Percentiles rank a stretch among this genome's conserved stretches.
phyloP scores from a whole-genome alignment of 2,329 filamentous ascomycete species.

The Colletotrichum ledebouriae region DNA sequence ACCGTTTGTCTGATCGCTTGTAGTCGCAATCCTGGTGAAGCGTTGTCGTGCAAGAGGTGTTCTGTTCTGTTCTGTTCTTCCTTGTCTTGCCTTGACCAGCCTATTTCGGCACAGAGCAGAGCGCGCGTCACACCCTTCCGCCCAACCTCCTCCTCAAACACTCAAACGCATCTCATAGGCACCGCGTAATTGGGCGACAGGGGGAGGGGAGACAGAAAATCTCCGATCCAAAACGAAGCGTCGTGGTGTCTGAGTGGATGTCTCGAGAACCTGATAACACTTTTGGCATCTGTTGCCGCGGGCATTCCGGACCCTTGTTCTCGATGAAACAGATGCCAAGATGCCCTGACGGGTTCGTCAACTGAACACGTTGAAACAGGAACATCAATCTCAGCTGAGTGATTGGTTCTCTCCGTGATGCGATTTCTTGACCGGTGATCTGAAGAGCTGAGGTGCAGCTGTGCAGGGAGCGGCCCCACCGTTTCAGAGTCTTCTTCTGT shows the following conservation, averaged over 20 bases:
- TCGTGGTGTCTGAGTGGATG: slow-evolving; percentile 26
- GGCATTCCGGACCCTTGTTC: slow-evolving; percentile 5
- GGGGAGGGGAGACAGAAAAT: slow-evolving; percentile 25
- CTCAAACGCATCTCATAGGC: not conserved
- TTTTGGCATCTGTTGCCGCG: slow-evolving; percentile 30
- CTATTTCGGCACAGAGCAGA: not conserved
- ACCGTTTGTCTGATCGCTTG: not conserved
- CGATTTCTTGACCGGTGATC: slow-evolving; percentile 30
- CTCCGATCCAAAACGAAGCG: slow-evolving; percentile 33
- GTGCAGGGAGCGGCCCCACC: slow-evolving; percentile 2
- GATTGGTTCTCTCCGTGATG: slow-evolving; percentile 8
- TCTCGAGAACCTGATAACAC: slow-evolving; percentile 27
- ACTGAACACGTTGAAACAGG: slow-evolving; percentile 21
- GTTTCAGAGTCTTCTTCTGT: slow-evolving; percentile 38
- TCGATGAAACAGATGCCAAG: slow-evolving; percentile 38
- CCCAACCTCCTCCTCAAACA: slow-evolving; percentile 16
- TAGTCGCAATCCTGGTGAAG: not conserved
- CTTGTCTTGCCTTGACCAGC: not conserved
- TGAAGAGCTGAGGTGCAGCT: slow-evolving; percentile 30
- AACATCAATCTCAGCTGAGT: slow-evolving; percentile 5
- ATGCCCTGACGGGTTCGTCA: slow-evolving; percentile 17
- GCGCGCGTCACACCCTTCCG: not conserved
- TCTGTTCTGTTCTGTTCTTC: not conserved
- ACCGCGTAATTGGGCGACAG: slow-evolving; percentile 27
- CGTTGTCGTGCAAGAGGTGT: not conserved